A percentile compares a stretch with the other conserved stretches of the same genome.
These are phyloP conservation scores for Cytospora paraplurivora DNA, from an alignment of 2,329 filamentous ascomycete species.

Conservation along the genomic window DNA sequence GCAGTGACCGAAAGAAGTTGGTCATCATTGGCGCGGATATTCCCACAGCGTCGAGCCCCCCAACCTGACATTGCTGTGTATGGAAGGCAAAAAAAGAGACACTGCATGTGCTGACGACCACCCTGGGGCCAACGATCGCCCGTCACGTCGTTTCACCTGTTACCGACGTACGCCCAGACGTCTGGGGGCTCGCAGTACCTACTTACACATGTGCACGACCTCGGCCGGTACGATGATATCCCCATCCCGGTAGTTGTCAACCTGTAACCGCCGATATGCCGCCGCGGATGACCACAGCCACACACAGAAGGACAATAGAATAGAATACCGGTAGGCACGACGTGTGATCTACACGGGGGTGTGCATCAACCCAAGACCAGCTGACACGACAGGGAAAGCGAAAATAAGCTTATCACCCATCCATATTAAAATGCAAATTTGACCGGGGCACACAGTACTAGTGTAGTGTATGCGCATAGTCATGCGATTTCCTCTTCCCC, in stretches of 20 bases:
- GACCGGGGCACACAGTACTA: too few relatives aligned
- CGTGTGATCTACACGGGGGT: slow-evolving; percentile 8
- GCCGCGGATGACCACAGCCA: slow-evolving; percentile 6
- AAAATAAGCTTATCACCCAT: slow-evolving; percentile 25
- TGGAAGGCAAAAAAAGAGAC: background rate
- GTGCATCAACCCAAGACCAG: slow-evolving; percentile 9
- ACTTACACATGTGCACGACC: background rate
- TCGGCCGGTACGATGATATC: background rate
- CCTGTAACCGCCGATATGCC: slow-evolving; percentile 18
- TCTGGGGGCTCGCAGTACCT: background rate
- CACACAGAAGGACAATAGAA: background rate
- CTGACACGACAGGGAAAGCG: slow-evolving; percentile 15
- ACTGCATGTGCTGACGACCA: background rate
- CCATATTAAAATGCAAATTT: background rate
- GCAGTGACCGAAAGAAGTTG: too few relatives aligned
- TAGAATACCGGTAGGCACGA: too few relatives aligned
- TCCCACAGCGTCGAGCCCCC: too few relatives aligned
- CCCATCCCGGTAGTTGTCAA: slow-evolving; percentile 2
- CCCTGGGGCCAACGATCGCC: background rate
- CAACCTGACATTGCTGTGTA: too few relatives aligned
- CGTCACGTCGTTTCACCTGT: background rate
- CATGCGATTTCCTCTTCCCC: too few relatives aligned
- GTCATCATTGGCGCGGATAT: too few relatives aligned
- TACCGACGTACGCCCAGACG: background rate
- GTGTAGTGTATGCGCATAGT: too few relatives aligned